Evolutionary conservation across 805 yeast species (phyloP).

Genomic region (Teunomyces stri): DNA sequence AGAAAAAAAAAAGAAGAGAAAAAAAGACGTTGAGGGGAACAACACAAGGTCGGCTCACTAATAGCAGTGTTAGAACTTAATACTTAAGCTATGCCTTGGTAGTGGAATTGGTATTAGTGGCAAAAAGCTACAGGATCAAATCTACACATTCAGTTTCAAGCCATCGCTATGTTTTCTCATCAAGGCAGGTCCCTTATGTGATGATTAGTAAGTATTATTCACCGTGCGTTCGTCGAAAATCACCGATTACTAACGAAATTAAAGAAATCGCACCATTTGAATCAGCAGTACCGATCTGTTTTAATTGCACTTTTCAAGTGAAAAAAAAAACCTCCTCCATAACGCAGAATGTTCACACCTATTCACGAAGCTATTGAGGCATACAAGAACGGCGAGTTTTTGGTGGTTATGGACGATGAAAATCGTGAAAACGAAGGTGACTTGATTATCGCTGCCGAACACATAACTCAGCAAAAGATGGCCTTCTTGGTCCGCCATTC

Average conservation of each 20-base stretch:
- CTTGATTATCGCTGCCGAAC: conserved; percentile 86
- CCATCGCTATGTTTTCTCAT: not conserved
- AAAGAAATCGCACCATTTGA: not conserved
- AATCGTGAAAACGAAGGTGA: conserved; percentile 97
- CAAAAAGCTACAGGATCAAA: too few relatives aligned
- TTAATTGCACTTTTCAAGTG: not conserved
- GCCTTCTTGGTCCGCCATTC: conserved; percentile 88
- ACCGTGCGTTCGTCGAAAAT: not conserved
- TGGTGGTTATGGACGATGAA: conserved; percentile 97
- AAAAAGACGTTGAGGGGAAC: too few relatives aligned
- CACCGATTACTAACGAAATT: not conserved
- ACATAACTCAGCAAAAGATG: conserved; percentile 78
- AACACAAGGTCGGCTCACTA: too few relatives aligned
- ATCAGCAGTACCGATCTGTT: not conserved
- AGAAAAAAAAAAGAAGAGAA: not conserved
- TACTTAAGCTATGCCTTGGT: too few relatives aligned
- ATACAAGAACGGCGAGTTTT: conserved; percentile 66
- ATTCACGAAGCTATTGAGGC: conserved; percentile 16
- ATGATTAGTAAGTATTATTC: not conserved
- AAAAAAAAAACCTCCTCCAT: not conserved
- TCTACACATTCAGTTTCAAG: too few relatives aligned
- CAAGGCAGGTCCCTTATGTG: not conserved
- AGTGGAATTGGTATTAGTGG: too few relatives aligned
- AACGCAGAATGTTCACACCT: conserved; percentile 6
- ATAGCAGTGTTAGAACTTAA: too few relatives aligned